These are phyloP conservation scores for Dissophora globulifera DNA, from an alignment of 192 early-diverging fungal genomes.

Conservation along the genomic window DNA sequence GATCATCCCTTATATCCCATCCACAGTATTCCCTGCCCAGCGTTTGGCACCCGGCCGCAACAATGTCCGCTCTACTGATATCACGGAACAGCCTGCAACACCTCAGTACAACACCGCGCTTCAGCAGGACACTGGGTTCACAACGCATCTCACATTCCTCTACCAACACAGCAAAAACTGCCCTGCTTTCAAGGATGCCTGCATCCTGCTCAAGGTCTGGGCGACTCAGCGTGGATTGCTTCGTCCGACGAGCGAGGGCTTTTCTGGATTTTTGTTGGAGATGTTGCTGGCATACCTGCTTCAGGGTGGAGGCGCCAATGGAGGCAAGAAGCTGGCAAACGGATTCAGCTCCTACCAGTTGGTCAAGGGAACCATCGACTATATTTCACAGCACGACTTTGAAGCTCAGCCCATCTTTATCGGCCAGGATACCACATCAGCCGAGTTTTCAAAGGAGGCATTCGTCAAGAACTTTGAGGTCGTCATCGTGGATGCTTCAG, in stretches of 20 bases:
- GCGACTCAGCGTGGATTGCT: conserved; percentile 78
- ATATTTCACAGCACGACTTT: conserved; percentile 80
- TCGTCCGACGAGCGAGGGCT: conserved; percentile 52
- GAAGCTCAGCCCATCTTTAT: conserved; percentile 71
- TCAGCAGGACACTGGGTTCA: conserved; percentile 77
- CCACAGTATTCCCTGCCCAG: conserved; percentile 70
- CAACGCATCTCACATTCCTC: conserved; percentile 81
- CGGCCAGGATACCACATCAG: conserved; percentile 63
- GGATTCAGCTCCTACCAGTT: conserved; percentile 89
- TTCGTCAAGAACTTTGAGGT: conserved; percentile 77
- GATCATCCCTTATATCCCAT: conserved; percentile 79
- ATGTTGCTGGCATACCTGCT: conserved; percentile 93
- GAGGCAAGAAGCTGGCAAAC: conserved; percentile 70
- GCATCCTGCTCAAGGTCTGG: conserved; percentile 88
- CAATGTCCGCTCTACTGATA: conserved; percentile 76
- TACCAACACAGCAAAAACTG: conserved; percentile 78
- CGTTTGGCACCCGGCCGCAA: conserved; percentile 84
- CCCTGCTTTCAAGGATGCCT: conserved; percentile 82
- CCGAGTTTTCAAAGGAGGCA: conserved; percentile 69
- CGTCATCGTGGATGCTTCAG: conserved; percentile 88
- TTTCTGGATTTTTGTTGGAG: conserved; percentile 83
- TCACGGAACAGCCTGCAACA: conserved; percentile 68
- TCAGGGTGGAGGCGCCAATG: conserved; percentile 64
- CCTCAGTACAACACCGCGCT: conserved; percentile 92
- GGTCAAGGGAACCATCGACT: conserved; percentile 86